These are phyloP conservation scores for Serendipita sp. DNA, from an alignment of 768 basidiomycete species.

Conservation along the genomic window DNA sequence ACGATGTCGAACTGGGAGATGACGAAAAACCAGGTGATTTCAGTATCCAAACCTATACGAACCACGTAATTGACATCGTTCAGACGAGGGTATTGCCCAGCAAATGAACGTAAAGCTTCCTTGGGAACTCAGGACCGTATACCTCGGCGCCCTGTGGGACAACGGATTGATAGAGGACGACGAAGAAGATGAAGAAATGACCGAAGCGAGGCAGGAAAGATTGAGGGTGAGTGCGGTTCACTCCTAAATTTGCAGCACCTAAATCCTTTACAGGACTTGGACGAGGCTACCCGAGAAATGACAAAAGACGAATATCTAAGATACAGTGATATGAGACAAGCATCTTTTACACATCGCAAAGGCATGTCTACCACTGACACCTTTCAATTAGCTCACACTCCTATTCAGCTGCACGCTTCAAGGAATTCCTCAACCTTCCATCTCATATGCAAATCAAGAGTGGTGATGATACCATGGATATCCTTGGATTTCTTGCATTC, in stretches of 20 bases:
- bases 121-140: conserved; percentile 89
- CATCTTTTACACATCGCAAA: conserved; percentile 94
- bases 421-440: conserved; percentile 84
- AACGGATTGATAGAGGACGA: conserved; percentile 76
- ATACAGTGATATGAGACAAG: conserved; percentile 92
- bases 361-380: conserved; percentile 28
- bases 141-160: conserved; percentile 66
- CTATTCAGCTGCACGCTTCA: conserved; percentile 73
- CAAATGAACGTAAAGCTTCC: conserved; percentile 91
- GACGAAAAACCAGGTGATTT: conserved; percentile 60
- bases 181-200: conserved; percentile 90
- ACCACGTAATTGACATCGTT: conserved; percentile 46
- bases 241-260: not conserved
- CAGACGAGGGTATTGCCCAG: conserved; percentile 48
- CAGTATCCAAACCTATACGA: not conserved
- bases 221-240: conserved; percentile 36
- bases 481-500: conserved; percentile 92
- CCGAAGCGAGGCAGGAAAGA: conserved; percentile 86
- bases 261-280: conserved; percentile 50
- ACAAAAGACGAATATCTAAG: conserved; percentile 93
- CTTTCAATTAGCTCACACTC: not conserved
- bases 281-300: conserved; percentile 90
- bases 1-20: conserved; percentile 65
- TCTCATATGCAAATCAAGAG: conserved; percentile 73
- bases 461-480: conserved; percentile 89